These are phyloP conservation scores for Stachybotrys chlorohalonatus DNA, from an alignment of 2,329 filamentous ascomycete species.

Conservation along the genomic window DNA sequence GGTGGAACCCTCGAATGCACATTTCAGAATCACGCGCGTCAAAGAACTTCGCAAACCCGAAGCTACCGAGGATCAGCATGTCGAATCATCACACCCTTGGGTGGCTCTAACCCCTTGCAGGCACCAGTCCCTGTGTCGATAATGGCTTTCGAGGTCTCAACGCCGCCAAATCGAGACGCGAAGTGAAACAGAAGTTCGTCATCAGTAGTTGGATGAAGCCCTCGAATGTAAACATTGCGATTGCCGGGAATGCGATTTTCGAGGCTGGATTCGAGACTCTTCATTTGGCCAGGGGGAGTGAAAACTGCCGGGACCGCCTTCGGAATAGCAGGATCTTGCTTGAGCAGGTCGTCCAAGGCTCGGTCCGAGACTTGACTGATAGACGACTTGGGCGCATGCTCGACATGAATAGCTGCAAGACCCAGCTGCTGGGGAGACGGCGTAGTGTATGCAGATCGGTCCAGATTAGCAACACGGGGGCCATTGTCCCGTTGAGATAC, in stretches of 20 bases:
- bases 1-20: constrained; percentile 92
- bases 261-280: constrained; percentile 87
- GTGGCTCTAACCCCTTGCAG: constrained; percentile 75
- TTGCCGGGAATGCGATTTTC: constrained; percentile 88
- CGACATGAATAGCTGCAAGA: constrained; percentile 27
- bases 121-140: constrained; percentile 88
- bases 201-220: constrained; percentile 88
- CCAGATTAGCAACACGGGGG: constrained; percentile 47
- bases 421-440: constrained; percentile 55
- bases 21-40: constrained; percentile 83
- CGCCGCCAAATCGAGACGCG: constrained; percentile 79
- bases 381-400: constrained; percentile 31
- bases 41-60: constrained; percentile 94
- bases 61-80: constrained; percentile 44
- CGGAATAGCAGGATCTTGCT: constrained; percentile 75
- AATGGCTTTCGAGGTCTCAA: constrained; percentile 97
- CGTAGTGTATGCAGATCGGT: constrained; percentile 57
- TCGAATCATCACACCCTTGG: background rate
- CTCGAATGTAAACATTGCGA: constrained; percentile 96
- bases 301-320: constrained; percentile 83
- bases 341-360: constrained; percentile 54
- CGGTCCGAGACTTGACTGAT: constrained; percentile 32
- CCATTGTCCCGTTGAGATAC: constrained; percentile 50
- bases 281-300: constrained; percentile 73
- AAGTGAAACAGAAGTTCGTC: constrained; percentile 81